Evolutionary conservation across 495 filamentous ascomycete species (phyloP).

Genomic region (Parachaetomium inaequale): DNA sequence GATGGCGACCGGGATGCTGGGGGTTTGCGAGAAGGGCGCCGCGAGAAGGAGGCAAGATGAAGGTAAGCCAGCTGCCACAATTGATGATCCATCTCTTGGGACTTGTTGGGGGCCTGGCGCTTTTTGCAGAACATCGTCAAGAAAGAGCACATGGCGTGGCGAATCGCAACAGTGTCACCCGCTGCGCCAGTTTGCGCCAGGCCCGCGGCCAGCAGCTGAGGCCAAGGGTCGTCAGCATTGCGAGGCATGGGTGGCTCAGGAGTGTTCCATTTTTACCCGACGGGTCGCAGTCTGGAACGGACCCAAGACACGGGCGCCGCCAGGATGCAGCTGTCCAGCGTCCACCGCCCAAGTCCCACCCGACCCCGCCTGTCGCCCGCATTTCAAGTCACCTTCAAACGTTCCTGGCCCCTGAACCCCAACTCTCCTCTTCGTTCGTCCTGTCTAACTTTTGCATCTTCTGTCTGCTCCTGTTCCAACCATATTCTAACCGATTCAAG

Average conservation of each 20-base stretch:
- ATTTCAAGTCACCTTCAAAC: conserved; percentile 9
- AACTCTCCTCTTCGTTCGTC: conserved; percentile 2
- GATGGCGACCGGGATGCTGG: conserved; percentile 8
- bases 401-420: conserved; percentile 9
- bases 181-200: background rate
- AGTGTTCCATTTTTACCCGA: conserved; percentile 10
- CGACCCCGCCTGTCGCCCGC: conserved; percentile 14
- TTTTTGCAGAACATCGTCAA: background rate
- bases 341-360: conserved; percentile 19
- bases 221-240: conserved; percentile 23
- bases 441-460: background rate
- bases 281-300: conserved; percentile 24
- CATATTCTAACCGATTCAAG: background rate
- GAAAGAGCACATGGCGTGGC: conserved; percentile 1
- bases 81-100: background rate
- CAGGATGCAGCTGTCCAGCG: conserved; percentile 5
- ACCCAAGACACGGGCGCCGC: conserved; percentile 25
- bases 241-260: conserved; percentile 10
- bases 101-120: background rate
- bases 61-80: conserved; percentile 1
- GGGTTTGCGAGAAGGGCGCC: background rate
- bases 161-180: background rate
- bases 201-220: conserved; percentile 1
- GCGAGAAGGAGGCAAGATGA: background rate
- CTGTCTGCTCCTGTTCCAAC: background rate